These are phyloP conservation scores for Cladosporium sp. DNA, from an alignment of 2,329 filamentous ascomycete genomes.

Conservation along the genomic window DNA sequence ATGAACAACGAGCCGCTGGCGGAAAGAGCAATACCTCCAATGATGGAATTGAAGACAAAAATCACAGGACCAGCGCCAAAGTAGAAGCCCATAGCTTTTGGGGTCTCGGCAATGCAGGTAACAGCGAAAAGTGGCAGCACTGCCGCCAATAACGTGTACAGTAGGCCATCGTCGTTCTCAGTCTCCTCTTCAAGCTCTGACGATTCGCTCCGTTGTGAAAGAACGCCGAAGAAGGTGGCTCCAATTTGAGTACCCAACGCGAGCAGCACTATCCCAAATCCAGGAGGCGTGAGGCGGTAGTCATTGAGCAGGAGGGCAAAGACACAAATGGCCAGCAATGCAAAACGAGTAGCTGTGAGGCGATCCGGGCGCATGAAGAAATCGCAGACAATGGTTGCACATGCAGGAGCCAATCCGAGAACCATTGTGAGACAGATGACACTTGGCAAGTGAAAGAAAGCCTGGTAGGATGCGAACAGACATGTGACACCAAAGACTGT, in stretches of 20 bases:
- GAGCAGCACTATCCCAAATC: conserved; percentile 2
- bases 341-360: conserved; percentile 1
- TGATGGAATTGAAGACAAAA: neutral
- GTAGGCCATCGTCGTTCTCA: neutral
- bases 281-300: conserved; percentile 8
- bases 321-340: conserved; percentile 8
- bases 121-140: neutral
- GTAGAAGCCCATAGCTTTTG: neutral
- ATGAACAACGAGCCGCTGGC: neutral
- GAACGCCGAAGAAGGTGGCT: neutral
- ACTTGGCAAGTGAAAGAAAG: conserved; percentile 13
- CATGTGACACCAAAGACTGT: conserved; percentile 1
- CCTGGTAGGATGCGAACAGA: conserved; percentile 15
- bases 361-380: neutral
- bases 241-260: conserved; percentile 11
- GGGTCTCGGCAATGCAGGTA: neutral
- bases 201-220: neutral
- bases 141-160: neutral
- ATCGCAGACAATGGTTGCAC: conserved; percentile 10
- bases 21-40: conserved; percentile 7
- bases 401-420: conserved; percentile 7
- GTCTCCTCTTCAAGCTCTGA: neutral
- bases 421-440: conserved; percentile 13
- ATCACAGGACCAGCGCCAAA: neutral
- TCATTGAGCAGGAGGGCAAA: conserved; percentile 13